Evolutionary conservation across 192 early-diverging fungal genomes (phyloP), one percentile per base, ranked within the genome.

Genomic region (Coemansia sp.): DNA sequence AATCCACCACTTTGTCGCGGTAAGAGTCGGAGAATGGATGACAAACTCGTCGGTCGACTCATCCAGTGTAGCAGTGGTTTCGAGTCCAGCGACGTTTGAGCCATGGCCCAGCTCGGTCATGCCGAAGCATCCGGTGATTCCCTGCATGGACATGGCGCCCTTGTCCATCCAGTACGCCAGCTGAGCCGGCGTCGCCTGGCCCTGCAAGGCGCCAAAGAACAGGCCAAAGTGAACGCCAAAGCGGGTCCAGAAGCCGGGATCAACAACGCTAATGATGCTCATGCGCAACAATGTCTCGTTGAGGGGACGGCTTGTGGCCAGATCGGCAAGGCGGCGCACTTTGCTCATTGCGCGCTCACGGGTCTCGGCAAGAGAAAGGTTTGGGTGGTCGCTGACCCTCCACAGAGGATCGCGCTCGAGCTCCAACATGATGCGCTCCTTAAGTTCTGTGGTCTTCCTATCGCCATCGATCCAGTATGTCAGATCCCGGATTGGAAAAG

Each of bases 1-100:
- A 75, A 97, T 97, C 95, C 95, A 97, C 95, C 95, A 97, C 82
- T 97, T 95, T 51, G 94, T 97, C 35, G 92, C 89, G 9, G 89
- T 90, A 18, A 92, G 67, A 8, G 88, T 87, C 11, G 91, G 91
- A 51, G 91, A 90, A 65, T 92, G 91, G 61, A 97, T 91, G 56
- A 93, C 74, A 72, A 95, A 97, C 75, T 97, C 92, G 68, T 95
- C 91, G 0, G 93, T 84, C 15, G 85, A 78, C 64, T 88, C 88
- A 74, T 95, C 93, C 72, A 90, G 91, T 4, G 95, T 97, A 14
- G 95, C 95, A 8, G 92, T 97, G 37, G 95, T 97, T 68, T 97
- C 95, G 8, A 97, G 83, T n/a, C 92, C 95, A 8, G 91, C 89
- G 36, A 96, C 91, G 69, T 96, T 96, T 32, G 93, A 94, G 1